Evolutionary conservation across 2,329 filamentous ascomycete genomes (phyloP).

Genomic region (Pseudogymnoascus sp.): DNA sequence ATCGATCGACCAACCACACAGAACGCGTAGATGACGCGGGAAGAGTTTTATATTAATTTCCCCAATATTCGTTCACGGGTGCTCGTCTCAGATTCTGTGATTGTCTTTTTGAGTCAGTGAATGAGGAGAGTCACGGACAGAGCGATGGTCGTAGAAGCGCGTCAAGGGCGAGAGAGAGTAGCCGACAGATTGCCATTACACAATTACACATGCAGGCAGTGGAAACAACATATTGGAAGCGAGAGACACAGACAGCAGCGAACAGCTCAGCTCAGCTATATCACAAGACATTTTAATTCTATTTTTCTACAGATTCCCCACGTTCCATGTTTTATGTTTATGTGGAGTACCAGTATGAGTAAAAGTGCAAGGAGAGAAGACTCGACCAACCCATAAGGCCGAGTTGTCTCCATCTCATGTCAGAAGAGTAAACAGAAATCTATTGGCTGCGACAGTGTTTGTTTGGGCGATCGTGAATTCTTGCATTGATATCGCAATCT

Average conservation of each 20-base stretch:
- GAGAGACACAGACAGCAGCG: background rate
- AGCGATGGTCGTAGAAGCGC: constrained; percentile 1
- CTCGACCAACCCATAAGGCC: background rate
- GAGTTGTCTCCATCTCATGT: constrained; percentile 5
- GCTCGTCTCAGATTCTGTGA: constrained; percentile 6
- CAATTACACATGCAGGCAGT: background rate
- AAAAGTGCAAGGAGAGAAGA: background rate
- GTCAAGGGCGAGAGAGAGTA: background rate
- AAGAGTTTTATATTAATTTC: constrained; percentile 9
- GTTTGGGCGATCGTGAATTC: background rate
- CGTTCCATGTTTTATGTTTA: constrained; percentile 3
- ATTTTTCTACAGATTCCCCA: constrained; percentile 6
- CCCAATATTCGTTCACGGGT: background rate
- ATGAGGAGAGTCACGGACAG: constrained; percentile 1
- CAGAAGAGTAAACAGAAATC: constrained; percentile 6
- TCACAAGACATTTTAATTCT: constrained; percentile 7
- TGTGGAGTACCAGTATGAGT: background rate
- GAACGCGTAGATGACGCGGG: constrained; percentile 8
- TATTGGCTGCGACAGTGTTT: background rate
- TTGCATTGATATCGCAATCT: constrained; percentile 11
- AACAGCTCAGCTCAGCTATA: background rate
- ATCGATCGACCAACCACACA: constrained; percentile 9
- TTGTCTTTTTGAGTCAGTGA: constrained; percentile 8
- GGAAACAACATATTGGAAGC: constrained; percentile 7
- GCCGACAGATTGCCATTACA: constrained; percentile 10